phyloP scores from a whole-genome alignment of 352 stramenopile species.

The Phytophthora cactorum region DNA sequence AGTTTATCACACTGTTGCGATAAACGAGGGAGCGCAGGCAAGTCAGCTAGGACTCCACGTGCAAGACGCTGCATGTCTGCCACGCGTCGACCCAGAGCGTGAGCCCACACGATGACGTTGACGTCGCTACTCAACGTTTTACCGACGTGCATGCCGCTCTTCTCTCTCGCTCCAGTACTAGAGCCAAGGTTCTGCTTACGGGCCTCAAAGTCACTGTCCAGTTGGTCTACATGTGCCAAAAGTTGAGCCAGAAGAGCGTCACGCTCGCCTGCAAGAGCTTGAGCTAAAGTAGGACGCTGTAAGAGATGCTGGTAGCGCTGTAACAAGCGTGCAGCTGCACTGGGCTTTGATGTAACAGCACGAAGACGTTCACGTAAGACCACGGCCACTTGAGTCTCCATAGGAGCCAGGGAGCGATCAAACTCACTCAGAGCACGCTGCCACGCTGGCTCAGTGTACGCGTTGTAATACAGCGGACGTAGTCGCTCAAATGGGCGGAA shows the following conservation, averaged over 20 bases:
- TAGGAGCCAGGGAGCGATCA: conserved; percentile 77
- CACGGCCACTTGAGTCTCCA: conserved; percentile 84
- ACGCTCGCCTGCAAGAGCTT: conserved; percentile 78
- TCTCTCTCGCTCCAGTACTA: conserved; percentile 26
- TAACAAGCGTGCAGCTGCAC: conserved; percentile 79
- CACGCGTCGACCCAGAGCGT: conserved; percentile 74
- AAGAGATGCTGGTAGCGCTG: conserved; percentile 89
- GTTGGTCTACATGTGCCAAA: conserved; percentile 83
- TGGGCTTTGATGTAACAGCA: conserved; percentile 59
- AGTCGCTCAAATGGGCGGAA: conserved; percentile 77
- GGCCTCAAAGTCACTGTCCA: conserved; percentile 88
- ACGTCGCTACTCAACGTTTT: conserved; percentile 88
- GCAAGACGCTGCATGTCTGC: conserved; percentile 56
- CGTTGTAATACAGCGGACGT: conserved; percentile 89
- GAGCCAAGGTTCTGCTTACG: conserved; percentile 41
- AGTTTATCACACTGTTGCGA: conserved; percentile 64
- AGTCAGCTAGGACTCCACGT: conserved; percentile 64
- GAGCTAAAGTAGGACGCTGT: conserved; percentile 74
- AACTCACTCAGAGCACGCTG: conserved; percentile 72
- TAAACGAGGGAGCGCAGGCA: conserved; percentile 66
- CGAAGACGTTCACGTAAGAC: conserved; percentile 85
- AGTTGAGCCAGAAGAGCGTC: conserved; percentile 91
- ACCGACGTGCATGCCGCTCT: conserved; percentile 57
- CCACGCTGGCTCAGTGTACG: conserved; percentile 91
- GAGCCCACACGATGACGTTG: conserved; percentile 86